A percentile compares a stretch with the other conserved stretches of the same genome.
These are phyloP conservation scores for Lactifluus volemus DNA, from an alignment of 768 basidiomycete genomes.

Conservation along the genomic window DNA sequence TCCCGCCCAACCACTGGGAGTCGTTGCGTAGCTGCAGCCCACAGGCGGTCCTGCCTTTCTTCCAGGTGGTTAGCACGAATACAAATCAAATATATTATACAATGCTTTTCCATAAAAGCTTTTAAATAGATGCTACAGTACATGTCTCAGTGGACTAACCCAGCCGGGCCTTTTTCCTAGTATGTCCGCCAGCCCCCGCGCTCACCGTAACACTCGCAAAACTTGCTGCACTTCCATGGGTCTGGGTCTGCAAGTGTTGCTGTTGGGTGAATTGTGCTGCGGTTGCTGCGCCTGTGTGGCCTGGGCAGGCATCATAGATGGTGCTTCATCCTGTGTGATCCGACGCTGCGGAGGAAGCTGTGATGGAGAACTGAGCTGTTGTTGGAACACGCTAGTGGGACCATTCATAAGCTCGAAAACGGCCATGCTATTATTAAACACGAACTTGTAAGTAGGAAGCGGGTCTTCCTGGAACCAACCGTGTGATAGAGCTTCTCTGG, in stretches of 20 bases:
- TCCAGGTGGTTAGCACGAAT: too few species aligned
- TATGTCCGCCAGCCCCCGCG: constrained; percentile 39
- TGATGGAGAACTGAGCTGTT: constrained; percentile 38
- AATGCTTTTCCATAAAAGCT: not conserved
- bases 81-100: not conserved
- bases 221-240: constrained; percentile 46
- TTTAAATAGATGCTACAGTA: too few species aligned
- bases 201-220: constrained; percentile 45
- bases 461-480: constrained; percentile 93
- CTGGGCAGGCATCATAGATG: constrained; percentile 70
- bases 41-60: too few species aligned
- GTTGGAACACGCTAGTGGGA: constrained; percentile 57
- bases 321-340: constrained; percentile 89
- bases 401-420: not conserved
- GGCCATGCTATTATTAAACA: not conserved
- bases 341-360: constrained; percentile 80
- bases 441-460: constrained; percentile 71
- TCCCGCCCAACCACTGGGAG: too few species aligned
- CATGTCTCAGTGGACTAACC: constrained; percentile 25
- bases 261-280: constrained; percentile 36
- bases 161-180: constrained; percentile 54
- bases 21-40: too few species aligned
- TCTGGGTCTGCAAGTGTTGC: constrained; percentile 33
- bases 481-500: constrained; percentile 72
- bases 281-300: constrained; percentile 33